phyloP scores from a whole-genome alignment of 2,329 filamentous ascomycete genomes.

The Claviceps purpurea region DNA sequence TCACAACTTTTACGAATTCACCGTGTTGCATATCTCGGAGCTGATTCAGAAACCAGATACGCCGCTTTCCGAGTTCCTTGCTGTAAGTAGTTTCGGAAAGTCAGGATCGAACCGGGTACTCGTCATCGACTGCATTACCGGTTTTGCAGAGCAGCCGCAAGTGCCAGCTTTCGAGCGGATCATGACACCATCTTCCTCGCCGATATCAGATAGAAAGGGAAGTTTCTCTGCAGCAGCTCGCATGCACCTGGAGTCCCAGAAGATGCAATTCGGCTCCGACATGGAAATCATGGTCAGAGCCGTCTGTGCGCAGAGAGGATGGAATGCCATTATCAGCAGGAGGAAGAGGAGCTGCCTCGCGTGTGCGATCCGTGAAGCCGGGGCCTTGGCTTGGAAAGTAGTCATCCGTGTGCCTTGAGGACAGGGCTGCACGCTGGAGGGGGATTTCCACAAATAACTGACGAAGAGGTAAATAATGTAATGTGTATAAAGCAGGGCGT shows the following conservation, averaged over 20 bases:
- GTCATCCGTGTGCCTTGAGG: conserved; percentile 42
- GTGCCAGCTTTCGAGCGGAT: conserved; percentile 32
- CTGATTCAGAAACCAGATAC: conserved; percentile 34
- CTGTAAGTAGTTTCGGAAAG: conserved; percentile 19
- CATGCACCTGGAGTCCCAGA: conserved; percentile 43
- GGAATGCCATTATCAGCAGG: conserved; percentile 59
- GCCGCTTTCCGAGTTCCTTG: conserved; percentile 33
- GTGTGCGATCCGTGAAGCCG: conserved; percentile 63
- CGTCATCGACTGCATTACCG: conserved; percentile 51
- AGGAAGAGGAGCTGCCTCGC: conserved; percentile 54
- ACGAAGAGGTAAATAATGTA: neutral
- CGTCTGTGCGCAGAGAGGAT: conserved; percentile 59
- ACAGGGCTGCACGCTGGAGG: neutral
- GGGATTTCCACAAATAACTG: neutral
- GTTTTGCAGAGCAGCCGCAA: conserved; percentile 31
- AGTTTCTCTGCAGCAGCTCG: conserved; percentile 31
- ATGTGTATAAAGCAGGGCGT: neutral
- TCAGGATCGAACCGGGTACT: conserved; percentile 28
- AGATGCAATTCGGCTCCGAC: conserved; percentile 48
- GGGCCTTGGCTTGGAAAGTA: conserved; percentile 54
- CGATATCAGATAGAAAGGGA: conserved; percentile 20
- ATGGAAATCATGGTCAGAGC: conserved; percentile 59
- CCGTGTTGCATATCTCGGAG: conserved; percentile 43
- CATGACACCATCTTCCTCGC: conserved; percentile 15
- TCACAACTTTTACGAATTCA: conserved; percentile 50